Percentiles rank a stretch among this genome's conserved stretches.
These are phyloP conservation scores for Colletotrichum camelliae DNA, from an alignment of 2,329 filamentous ascomycete genomes.

Conservation along the genomic window DNA sequence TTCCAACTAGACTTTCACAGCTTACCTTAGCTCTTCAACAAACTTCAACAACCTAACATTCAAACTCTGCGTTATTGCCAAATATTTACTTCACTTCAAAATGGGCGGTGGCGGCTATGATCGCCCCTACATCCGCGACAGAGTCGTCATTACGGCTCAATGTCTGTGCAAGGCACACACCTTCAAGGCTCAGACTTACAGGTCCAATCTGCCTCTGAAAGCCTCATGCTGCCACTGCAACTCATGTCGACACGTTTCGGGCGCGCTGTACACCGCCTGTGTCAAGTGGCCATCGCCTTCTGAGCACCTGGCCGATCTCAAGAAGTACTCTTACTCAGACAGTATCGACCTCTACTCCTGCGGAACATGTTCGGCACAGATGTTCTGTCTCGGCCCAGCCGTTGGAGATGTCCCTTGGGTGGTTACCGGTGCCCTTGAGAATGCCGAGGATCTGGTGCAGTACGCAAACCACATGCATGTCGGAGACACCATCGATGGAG, in stretches of 20 bases:
- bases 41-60: rapidly evolving
- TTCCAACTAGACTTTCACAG: not conserved
- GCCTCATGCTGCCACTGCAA: slow-evolving; percentile 52
- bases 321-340: slow-evolving; percentile 40
- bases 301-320: slow-evolving; percentile 33
- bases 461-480: slow-evolving; percentile 48
- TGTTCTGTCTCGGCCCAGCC: slow-evolving; percentile 42
- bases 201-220: slow-evolving; percentile 43
- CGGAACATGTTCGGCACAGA: slow-evolving; percentile 43
- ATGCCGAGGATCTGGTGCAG: slow-evolving; percentile 35
- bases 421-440: slow-evolving; percentile 42
- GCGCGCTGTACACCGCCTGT: slow-evolving; percentile 43
- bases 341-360: slow-evolving; percentile 44
- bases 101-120: not conserved
- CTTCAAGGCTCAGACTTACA: slow-evolving; percentile 46
- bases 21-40: rapidly evolving
- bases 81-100: not conserved
- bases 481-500: slow-evolving; percentile 57
- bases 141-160: slow-evolving; percentile 24
- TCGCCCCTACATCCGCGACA: not conserved
- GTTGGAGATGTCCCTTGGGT: slow-evolving; percentile 29
- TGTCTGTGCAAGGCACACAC: slow-evolving; percentile 51
- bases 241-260: slow-evolving; percentile 52
- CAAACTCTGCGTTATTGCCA: not conserved
- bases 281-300: slow-evolving; percentile 38